These are phyloP conservation scores for Agrocybe chaxingu DNA, from an alignment of 768 basidiomycete genomes.

Conservation along the genomic window DNA sequence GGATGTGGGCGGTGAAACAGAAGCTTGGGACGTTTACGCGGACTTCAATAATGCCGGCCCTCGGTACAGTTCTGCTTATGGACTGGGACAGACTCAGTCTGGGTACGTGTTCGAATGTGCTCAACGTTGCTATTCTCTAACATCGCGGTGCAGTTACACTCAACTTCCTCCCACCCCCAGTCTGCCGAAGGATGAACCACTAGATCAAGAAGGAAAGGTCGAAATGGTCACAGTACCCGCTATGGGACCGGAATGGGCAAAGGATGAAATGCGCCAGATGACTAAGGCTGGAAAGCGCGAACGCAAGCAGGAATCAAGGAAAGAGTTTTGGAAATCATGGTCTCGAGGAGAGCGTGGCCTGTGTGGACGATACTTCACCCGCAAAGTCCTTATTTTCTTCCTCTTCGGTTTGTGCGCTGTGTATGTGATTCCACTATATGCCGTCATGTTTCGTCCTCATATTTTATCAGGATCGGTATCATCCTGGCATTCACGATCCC, in stretches of 20 bases:
- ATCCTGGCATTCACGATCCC: slow-evolving; percentile 80
- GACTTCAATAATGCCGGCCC: slow-evolving; percentile 90
- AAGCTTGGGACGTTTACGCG: slow-evolving; percentile 78
- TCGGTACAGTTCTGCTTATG: slow-evolving; percentile 66
- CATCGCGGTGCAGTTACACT: slow-evolving; percentile 37
- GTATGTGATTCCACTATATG: slow-evolving; percentile 33
- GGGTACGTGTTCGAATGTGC: slow-evolving; percentile 9
- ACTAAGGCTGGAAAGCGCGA: slow-evolving; percentile 69
- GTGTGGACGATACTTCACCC: slow-evolving; percentile 78
- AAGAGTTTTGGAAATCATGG: slow-evolving; percentile 69
- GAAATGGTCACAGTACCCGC: slow-evolving; percentile 93
- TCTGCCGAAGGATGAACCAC: slow-evolving; percentile 35
- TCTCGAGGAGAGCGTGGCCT: slow-evolving; percentile 76
- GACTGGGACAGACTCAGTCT: slow-evolving; percentile 13
- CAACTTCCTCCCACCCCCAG: slow-evolving; percentile 36
- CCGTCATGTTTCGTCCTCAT: slow-evolving; percentile 1
- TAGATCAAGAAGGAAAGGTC: slow-evolving; percentile 47
- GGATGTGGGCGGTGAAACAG: slow-evolving; percentile 33
- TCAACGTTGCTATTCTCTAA: slow-evolving; percentile 6
- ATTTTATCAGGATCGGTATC: slow-evolving; percentile 51
- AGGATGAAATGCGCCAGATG: slow-evolving; percentile 73
- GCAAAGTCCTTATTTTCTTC: slow-evolving; percentile 66
- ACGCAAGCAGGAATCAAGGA: slow-evolving; percentile 49
- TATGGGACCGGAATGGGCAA: slow-evolving; percentile 87
- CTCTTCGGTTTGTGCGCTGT: slow-evolving; percentile 57